A percentile compares a stretch with the other conserved stretches of the same genome.
Conservation (phyloP, 352 stramenopile genomes). For the Blastocystis sp. region DNA sequence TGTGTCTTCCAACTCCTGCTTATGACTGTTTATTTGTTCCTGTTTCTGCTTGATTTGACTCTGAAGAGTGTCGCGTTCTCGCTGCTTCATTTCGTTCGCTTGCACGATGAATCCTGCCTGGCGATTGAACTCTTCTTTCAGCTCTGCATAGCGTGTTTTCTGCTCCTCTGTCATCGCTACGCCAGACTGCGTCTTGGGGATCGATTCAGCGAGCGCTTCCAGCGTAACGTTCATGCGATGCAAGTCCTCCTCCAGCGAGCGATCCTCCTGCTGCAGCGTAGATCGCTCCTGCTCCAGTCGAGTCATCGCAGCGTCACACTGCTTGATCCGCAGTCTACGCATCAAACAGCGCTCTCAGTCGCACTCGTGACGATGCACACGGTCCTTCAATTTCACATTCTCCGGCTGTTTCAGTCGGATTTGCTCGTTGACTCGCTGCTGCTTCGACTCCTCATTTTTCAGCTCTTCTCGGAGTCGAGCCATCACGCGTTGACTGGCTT, state of each 20-base stretch:
- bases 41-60: constrained; percentile 17
- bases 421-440: constrained; percentile 81
- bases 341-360: not conserved
- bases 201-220: not conserved
- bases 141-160: constrained; percentile 6
- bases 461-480: constrained; percentile 68
- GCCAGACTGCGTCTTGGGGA: not conserved
- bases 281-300: not conserved
- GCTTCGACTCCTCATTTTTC: constrained; percentile 73
- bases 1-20: constrained; percentile 32
- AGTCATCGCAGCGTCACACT: not conserved
- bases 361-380: constrained; percentile 6
- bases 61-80: constrained; percentile 47
- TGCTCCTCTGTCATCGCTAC: not conserved
- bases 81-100: constrained; percentile 21
- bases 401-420: constrained; percentile 69
- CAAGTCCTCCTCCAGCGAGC: constrained; percentile 66
- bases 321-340: not conserved
- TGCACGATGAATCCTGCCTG: constrained; percentile 17
- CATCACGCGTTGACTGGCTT: constrained; percentile 69
- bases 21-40: not conserved
- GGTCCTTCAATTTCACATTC: not conserved
- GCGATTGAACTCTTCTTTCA: constrained; percentile 54
- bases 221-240: constrained; percentile 22
- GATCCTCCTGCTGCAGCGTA: constrained; percentile 65